Conservation (phyloP, 495 filamentous ascomycete genomes). For the Hypomontagnella monticulosa region DNA sequence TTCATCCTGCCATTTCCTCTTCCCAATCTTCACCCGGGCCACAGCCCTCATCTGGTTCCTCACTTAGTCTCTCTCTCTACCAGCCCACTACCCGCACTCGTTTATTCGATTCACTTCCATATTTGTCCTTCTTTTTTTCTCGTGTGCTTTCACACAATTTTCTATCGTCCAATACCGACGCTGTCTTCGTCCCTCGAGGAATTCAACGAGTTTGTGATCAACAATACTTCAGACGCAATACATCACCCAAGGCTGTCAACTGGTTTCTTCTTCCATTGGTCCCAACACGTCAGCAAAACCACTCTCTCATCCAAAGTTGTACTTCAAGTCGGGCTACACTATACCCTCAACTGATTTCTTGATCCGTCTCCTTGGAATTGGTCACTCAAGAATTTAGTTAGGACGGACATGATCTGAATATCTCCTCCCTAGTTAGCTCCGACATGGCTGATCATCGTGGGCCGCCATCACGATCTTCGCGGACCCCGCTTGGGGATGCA, state of each 20-base stretch:
- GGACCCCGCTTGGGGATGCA: constrained; percentile 59
- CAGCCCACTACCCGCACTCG: no score
- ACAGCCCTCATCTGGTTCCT: no score
- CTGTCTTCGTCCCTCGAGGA: no score
- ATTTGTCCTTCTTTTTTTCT: no score
- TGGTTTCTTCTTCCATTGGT: neutral
- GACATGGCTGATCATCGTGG: constrained; percentile 50
- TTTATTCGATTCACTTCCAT: no score
- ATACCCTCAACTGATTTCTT: constrained; percentile 2
- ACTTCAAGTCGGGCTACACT: neutral
- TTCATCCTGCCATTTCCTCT: no score
- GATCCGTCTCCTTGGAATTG: neutral
- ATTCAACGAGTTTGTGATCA: no score
- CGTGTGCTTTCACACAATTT: no score
- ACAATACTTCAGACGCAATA: neutral
- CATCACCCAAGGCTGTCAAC: neutral
- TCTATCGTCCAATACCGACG: no score
- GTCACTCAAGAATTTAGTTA: neutral
- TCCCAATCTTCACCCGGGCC: no score
- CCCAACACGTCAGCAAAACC: neutral
- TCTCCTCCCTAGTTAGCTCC: constrained; percentile 6
- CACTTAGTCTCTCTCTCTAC: no score
- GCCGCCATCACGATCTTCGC: constrained; percentile 43
- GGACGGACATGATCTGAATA: constrained; percentile 25
- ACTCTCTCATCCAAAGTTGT: constrained; percentile 1